Conservation (phyloP, 805 yeast species). For the Lachancea fermentati region DNA sequence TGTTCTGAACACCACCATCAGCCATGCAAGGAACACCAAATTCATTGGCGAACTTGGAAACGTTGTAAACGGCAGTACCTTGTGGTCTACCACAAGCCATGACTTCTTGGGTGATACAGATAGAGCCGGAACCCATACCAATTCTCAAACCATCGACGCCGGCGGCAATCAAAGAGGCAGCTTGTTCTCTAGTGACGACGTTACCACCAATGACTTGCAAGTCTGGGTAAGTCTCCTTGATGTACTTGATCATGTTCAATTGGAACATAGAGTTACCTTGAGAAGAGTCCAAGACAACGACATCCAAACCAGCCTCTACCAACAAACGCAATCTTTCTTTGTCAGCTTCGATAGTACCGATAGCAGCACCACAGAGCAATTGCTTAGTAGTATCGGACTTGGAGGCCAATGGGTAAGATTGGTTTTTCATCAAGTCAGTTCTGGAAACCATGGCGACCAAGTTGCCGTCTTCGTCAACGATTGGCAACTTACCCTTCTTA, state of each 20-base stretch:
- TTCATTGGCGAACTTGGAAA: conserved; percentile 85
- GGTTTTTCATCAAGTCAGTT: conserved; percentile 95
- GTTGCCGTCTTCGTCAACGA: conserved; percentile 70
- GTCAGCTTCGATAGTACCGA: conserved; percentile 91
- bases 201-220: conserved; percentile 95
- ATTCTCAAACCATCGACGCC: conserved; percentile 98
- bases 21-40: conserved; percentile 99
- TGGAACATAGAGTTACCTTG: conserved; percentile 98
- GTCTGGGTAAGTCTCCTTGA: conserved; percentile 71
- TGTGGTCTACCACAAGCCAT: conserved; percentile 99
- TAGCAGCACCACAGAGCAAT: conserved; percentile 96
- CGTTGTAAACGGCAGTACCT: conserved; percentile 97
- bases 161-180: conserved; percentile 87
- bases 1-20: conserved; percentile 98
- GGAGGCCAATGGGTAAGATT: conserved; percentile 89
- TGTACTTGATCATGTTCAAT: conserved; percentile 87
- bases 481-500: conserved; percentile 96
- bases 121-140: conserved; percentile 99
- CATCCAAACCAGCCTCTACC: conserved; percentile 95
- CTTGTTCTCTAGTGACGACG: conserved; percentile 98
- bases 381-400: conserved; percentile 91
- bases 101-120: conserved; percentile 98
- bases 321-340: conserved; percentile 75
- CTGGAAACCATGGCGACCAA: conserved; percentile 86
- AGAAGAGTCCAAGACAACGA: conserved; percentile 90